phyloP scores from a whole-genome alignment of 2,329 filamentous ascomycete genomes.

The Pseudogymnoascus verrucosus region DNA sequence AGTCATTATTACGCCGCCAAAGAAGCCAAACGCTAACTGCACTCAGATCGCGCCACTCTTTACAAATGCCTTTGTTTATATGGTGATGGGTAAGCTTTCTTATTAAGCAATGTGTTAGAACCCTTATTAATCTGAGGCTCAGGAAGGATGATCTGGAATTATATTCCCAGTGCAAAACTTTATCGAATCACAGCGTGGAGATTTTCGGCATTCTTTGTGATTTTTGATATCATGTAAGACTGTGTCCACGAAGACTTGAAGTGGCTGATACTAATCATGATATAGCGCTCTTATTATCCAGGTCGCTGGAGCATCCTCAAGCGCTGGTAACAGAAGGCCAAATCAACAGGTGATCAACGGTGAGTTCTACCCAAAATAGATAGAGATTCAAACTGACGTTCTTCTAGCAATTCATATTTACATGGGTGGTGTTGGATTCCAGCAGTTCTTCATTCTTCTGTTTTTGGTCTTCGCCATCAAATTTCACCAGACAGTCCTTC shows the following conservation, averaged over 20 bases:
- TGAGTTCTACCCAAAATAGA: conserved; percentile 12
- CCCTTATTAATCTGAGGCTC: background rate
- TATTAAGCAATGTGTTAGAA: background rate
- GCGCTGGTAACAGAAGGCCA: conserved; percentile 31
- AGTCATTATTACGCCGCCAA: background rate
- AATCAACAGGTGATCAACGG: conserved; percentile 17
- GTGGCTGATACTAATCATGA: conserved; percentile 5
- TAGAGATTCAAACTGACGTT: conserved; percentile 21
- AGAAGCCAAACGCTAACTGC: background rate
- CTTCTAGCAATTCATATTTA: conserved; percentile 36
- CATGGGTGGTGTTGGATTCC: conserved; percentile 45
- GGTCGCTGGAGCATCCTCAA: conserved; percentile 18
- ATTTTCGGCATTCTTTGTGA: conserved; percentile 22
- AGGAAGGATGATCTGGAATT: conserved; percentile 23
- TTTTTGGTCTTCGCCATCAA: conserved; percentile 35
- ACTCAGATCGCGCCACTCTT: conserved; percentile 20
- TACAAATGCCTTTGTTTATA: conserved; percentile 24
- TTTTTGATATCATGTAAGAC: conserved; percentile 23
- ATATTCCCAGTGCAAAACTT: conserved; percentile 16
- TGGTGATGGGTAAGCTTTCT: conserved; percentile 16
- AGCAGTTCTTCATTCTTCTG: conserved; percentile 42
- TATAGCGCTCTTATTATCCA: conserved; percentile 21
- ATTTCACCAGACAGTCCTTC: conserved; percentile 27
- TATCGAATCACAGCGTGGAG: conserved; percentile 18
- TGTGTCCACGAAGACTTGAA: background rate